Conservation (phyloP, 2,329 filamentous ascomycete genomes). For the Aspergillus eucalypticola region DNA sequence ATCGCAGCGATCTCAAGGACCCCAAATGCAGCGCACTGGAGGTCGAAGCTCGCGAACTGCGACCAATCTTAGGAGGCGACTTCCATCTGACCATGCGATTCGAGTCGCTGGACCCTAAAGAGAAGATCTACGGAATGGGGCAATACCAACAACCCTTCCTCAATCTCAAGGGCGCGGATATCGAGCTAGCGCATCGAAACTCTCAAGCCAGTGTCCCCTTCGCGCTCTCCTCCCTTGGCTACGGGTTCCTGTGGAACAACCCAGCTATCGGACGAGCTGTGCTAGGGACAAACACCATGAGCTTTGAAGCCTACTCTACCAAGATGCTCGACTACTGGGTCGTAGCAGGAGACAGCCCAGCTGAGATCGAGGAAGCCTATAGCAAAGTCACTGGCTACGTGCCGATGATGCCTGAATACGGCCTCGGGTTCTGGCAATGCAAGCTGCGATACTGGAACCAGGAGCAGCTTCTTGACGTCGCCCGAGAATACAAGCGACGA, state of each 20-base stretch:
- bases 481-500: slow-evolving; percentile 59
- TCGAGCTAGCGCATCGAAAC: slow-evolving; percentile 67
- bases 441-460: slow-evolving; percentile 67
- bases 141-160: slow-evolving; percentile 67
- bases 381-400: slow-evolving; percentile 58
- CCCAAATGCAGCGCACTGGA: slow-evolving; percentile 61
- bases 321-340: slow-evolving; percentile 65
- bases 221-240: slow-evolving; percentile 59
- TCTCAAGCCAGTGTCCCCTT: slow-evolving; percentile 68
- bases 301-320: slow-evolving; percentile 62
- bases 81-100: slow-evolving; percentile 62
- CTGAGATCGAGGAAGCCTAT: slow-evolving; percentile 59
- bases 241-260: slow-evolving; percentile 68
- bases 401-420: slow-evolving; percentile 69
- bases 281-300: slow-evolving; percentile 62
- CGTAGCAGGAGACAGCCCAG: slow-evolving; percentile 58
- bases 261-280: slow-evolving; percentile 62
- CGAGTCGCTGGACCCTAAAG: slow-evolving; percentile 55
- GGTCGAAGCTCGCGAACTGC: slow-evolving; percentile 60
- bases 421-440: slow-evolving; percentile 69
- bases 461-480: slow-evolving; percentile 62
- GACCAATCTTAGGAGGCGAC: slow-evolving; percentile 54
- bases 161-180: slow-evolving; percentile 63
- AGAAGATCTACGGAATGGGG: slow-evolving; percentile 69
- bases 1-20: slow-evolving; percentile 54